Percentiles rank a stretch among this genome's conserved stretches.
phyloP scores from a whole-genome alignment of 495 filamentous ascomycete genomes.

The Penicillium chermesinum region DNA sequence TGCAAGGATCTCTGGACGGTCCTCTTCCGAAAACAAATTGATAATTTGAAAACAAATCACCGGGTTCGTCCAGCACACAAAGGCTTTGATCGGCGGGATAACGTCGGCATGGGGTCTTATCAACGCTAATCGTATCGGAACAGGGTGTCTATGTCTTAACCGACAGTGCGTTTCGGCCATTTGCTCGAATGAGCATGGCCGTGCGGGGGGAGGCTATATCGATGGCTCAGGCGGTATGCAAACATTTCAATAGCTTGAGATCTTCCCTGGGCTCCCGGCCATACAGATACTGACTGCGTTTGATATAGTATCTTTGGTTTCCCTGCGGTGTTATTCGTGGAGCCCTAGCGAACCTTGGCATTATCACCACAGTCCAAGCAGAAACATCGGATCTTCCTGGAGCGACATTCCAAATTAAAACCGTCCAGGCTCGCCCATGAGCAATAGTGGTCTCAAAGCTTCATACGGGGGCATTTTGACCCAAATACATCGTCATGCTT shows the following conservation, averaged over 20 bases:
- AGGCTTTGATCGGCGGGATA: background rate
- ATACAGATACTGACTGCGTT: background rate
- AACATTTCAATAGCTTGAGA: no score
- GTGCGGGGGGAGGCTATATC: slow-evolving; percentile 63
- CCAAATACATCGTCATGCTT: background rate
- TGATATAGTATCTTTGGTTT: slow-evolving; percentile 81
- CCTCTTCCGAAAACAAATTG: slow-evolving; percentile 92
- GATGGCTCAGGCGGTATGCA: slow-evolving; percentile 73
- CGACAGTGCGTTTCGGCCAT: slow-evolving; percentile 86
- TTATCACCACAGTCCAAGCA: slow-evolving; percentile 84
- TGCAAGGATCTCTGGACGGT: slow-evolving; percentile 97
- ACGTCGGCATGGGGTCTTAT: background rate
- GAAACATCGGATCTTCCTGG: slow-evolving; percentile 79
- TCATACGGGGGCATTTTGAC: background rate
- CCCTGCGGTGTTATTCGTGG: slow-evolving; percentile 89
- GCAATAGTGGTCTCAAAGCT: background rate
- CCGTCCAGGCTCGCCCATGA: slow-evolving; percentile 54
- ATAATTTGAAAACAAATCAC: slow-evolving; percentile 98
- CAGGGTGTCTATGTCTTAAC: slow-evolving; percentile 94
- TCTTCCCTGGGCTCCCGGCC: background rate
- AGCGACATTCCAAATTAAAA: slow-evolving; percentile 97
- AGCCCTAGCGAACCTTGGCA: slow-evolving; percentile 81
- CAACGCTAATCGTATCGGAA: slow-evolving; percentile 5
- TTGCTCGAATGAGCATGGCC: slow-evolving; percentile 79
- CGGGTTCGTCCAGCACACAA: slow-evolving; percentile 48